A percentile compares a stretch with the other conserved stretches of the same genome.
phyloP scores from a whole-genome alignment of 1,284 basidiomycete genomes.

The Pulchroboletus neoregius region DNA sequence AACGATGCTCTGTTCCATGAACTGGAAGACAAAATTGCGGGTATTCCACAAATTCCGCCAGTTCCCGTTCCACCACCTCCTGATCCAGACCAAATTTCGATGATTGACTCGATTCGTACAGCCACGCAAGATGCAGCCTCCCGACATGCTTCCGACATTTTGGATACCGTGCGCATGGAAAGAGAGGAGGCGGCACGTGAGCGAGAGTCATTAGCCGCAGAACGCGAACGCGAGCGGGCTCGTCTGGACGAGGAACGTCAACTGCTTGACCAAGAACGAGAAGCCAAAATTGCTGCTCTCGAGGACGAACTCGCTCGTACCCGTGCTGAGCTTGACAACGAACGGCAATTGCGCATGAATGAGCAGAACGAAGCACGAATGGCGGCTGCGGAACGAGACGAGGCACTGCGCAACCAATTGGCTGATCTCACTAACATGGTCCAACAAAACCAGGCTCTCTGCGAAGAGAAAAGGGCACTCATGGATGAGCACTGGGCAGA shows the following conservation, averaged over 20 bases:
- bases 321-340: slow-evolving; percentile 50
- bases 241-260: slow-evolving; percentile 47
- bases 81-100: slow-evolving; percentile 25
- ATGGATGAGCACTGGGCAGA: slow-evolving; percentile 57
- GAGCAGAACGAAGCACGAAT: slow-evolving; percentile 57
- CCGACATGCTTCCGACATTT: slow-evolving; percentile 52
- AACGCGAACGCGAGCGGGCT: slow-evolving; percentile 47
- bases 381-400: slow-evolving; percentile 55
- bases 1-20: slow-evolving; percentile 48
- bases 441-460: slow-evolving; percentile 56
- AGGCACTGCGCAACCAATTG: slow-evolving; percentile 55
- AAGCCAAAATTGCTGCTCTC: slow-evolving; percentile 51
- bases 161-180: slow-evolving; percentile 54
- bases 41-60: slow-evolving; percentile 22
- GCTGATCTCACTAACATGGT: slow-evolving; percentile 65
- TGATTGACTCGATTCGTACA: slow-evolving; percentile 38
- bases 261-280: slow-evolving; percentile 47
- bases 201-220: slow-evolving; percentile 48
- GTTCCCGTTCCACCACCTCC: slow-evolving; percentile 23
- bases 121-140: slow-evolving; percentile 46
- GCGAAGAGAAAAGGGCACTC: slow-evolving; percentile 51
- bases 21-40: slow-evolving; percentile 40
- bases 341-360: slow-evolving; percentile 51
- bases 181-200: slow-evolving; percentile 55
- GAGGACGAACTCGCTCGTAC: slow-evolving; percentile 60